Evolutionary conservation across 176 grass and related monocot species (phyloP).

Genomic region (Carex myosuroides): DNA sequence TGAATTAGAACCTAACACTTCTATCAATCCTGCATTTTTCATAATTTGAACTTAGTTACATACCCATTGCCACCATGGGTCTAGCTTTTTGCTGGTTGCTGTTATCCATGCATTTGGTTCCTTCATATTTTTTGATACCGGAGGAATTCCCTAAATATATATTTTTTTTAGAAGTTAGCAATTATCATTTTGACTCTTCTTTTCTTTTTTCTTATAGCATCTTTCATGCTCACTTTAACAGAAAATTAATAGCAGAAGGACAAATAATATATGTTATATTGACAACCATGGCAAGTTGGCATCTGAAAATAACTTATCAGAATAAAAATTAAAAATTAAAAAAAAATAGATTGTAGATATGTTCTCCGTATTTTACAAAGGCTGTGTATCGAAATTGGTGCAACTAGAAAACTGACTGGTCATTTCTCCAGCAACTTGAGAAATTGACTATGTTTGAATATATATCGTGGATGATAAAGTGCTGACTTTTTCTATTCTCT

Average conservation of each 20-base stretch:
- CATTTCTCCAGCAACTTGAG: not conserved
- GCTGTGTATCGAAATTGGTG: not conserved
- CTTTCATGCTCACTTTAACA: not conserved
- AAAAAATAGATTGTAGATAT: not conserved
- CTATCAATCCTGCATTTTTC: not conserved
- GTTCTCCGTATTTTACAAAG: not conserved
- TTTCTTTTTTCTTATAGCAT: not conserved
- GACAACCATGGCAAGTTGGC: not conserved
- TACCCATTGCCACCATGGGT: conserved; percentile 92
- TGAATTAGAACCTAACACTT: not conserved
- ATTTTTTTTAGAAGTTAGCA: not conserved
- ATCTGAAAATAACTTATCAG: not conserved
- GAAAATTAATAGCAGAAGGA: not conserved
- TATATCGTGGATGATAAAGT: not conserved
- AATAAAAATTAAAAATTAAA: not conserved
- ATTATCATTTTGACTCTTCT: not conserved
- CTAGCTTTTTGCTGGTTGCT: conserved; percentile 56
- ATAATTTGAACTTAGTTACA: conserved; percentile 11
- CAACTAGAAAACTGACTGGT: not conserved
- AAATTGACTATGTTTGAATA: not conserved
- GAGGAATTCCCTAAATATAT: conserved; percentile 76
- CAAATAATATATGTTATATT: not conserved
- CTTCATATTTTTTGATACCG: conserved; percentile 42
- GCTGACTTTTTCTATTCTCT: not conserved
- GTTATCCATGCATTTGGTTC: conserved; percentile 59